phyloP scores from a whole-genome alignment of 2,329 filamentous ascomycete genomes.

The Sarocladium strictum region DNA sequence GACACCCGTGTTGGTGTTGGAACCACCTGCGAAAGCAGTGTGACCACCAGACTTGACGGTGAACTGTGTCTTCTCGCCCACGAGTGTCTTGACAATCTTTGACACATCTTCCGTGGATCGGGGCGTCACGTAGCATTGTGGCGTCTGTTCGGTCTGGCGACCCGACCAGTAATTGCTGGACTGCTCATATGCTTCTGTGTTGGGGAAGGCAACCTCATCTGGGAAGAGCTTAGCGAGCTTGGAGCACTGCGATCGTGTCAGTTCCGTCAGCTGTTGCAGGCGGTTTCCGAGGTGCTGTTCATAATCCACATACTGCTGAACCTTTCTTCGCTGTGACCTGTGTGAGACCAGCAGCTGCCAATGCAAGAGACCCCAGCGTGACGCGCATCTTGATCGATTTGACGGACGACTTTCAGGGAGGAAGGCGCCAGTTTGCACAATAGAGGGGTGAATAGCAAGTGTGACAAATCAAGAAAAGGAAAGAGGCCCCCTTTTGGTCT shows the following conservation, averaged over 20 bases:
- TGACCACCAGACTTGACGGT: conserved; percentile 41
- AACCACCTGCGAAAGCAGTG: conserved; percentile 31
- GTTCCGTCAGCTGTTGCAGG: not conserved
- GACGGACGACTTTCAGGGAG: conserved; percentile 7
- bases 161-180: conserved; percentile 14
- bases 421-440: no score
- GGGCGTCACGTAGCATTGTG: conserved; percentile 11
- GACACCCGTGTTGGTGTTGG: conserved; percentile 28
- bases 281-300: not conserved
- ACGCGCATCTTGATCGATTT: not conserved
- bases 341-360: not conserved
- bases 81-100: conserved; percentile 6
- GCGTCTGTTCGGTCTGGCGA: conserved; percentile 32
- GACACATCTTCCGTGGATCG: conserved; percentile 14
- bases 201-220: not conserved
- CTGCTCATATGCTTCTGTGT: not conserved
- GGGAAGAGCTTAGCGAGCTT: not conserved
- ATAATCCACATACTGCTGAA: not conserved
- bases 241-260: not conserved
- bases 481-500: not conserved
- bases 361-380: not conserved
- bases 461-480: not conserved
- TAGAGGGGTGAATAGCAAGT: no score
- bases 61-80: conserved; percentile 20
- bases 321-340: not conserved